phyloP scores from a whole-genome alignment of 805 yeast species.

The Kodamaea restingae region DNA sequence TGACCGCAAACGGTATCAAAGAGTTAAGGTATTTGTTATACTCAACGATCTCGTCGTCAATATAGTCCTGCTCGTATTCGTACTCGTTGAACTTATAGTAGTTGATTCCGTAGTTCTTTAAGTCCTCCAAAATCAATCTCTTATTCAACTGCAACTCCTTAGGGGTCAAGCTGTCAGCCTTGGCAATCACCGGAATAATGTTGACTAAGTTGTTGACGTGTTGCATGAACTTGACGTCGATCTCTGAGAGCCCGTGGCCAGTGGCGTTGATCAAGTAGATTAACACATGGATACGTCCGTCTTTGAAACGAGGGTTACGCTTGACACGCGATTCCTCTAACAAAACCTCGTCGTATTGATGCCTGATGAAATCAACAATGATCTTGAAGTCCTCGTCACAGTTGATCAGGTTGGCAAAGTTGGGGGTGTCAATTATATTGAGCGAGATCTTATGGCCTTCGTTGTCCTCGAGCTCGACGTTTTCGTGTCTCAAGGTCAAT shows the following conservation, averaged over 20 bases:
- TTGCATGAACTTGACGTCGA: constrained; percentile 40
- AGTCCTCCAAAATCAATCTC: constrained; percentile 69
- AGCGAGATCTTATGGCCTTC: constrained; percentile 79
- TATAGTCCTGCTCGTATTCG: constrained; percentile 46
- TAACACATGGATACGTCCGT: constrained; percentile 71
- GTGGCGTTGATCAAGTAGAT: constrained; percentile 44
- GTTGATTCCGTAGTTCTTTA: constrained; percentile 65
- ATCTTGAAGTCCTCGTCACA: constrained; percentile 64
- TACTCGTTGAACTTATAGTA: constrained; percentile 67
- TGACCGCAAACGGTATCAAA: constrained; percentile 62
- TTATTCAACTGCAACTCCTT: constrained; percentile 61
- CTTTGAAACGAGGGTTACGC: constrained; percentile 82
- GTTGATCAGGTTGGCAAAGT: constrained; percentile 72
- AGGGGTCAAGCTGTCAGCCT: constrained; percentile 41
- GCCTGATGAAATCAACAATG: constrained; percentile 73
- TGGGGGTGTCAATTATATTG: constrained; percentile 78
- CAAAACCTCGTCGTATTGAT: constrained; percentile 78
- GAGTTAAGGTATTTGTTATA: constrained; percentile 63
- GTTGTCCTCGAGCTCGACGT: constrained; percentile 80
- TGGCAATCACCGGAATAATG: constrained; percentile 41
- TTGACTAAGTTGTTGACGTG: constrained; percentile 41
- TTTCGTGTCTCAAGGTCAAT: constrained; percentile 68
- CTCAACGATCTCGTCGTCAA: constrained; percentile 61
- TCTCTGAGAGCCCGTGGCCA: constrained; percentile 41
- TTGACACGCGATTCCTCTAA: constrained; percentile 77